Conservation (phyloP, 2,329 filamentous ascomycete species). For the Geosmithia putterillii region DNA sequence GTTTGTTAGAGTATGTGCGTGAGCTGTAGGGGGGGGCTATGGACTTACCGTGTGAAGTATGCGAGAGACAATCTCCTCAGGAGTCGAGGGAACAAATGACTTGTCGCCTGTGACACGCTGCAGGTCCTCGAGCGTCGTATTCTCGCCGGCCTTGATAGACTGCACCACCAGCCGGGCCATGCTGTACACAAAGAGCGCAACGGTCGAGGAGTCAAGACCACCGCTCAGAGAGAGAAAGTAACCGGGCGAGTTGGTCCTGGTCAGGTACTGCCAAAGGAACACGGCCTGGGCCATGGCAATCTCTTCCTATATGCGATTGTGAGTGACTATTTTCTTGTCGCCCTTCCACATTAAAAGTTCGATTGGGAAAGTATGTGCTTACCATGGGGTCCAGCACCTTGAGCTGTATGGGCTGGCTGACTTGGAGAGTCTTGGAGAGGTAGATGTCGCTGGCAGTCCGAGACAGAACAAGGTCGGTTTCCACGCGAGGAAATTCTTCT, state of each 20-base stretch:
- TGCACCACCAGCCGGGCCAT: constrained; percentile 24
- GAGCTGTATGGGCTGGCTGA: constrained; percentile 6
- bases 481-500: constrained; percentile 15
- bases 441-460: constrained; percentile 12
- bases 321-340: neutral
- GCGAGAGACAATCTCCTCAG: constrained; percentile 41
- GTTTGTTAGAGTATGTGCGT: neutral
- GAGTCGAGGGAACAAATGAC: constrained; percentile 35
- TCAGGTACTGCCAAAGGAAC: constrained; percentile 1
- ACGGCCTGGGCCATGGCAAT: constrained; percentile 1
- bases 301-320: neutral
- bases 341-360: neutral
- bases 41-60: constrained; percentile 17
- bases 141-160: constrained; percentile 28
- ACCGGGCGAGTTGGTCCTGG: constrained; percentile 1
- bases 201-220: constrained; percentile 1
- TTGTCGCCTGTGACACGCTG: constrained; percentile 10
- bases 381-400: constrained; percentile 13
- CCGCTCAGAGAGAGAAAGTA: constrained; percentile 1
- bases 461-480: constrained; percentile 13
- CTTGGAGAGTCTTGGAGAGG: constrained; percentile 12
- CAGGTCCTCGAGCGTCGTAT: constrained; percentile 12
- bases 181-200: constrained; percentile 1
- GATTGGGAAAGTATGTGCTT: neutral
- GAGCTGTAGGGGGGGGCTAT: neutral